Evolutionary conservation across 148 eudicot genomes (phyloP), one percentile per base, ranked within the genome.

Genomic region (Rhododendron kiyosumense): DNA sequence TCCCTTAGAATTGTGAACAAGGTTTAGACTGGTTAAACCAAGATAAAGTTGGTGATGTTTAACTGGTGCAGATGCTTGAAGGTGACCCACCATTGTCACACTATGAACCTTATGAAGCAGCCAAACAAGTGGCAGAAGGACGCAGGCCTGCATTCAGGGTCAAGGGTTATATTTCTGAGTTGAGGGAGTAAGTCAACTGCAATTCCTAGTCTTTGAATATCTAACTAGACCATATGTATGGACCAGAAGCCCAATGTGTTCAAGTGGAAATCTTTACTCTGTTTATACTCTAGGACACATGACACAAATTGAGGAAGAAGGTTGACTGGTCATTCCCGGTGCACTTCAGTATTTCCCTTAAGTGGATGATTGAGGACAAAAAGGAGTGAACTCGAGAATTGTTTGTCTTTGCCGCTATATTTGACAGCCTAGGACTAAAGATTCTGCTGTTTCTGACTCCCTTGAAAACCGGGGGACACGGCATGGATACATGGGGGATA

Each of bases 41-140:
- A 80, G 79, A 52, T 54, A 32, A 45, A 76, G 54, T 75, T 17
- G 41, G 73, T 89, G 85, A 86, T 74, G 52, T 65, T 82, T 24
- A 73, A 85, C 83, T 85, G 83, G 45, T 83, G 87, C 92, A 93
- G 97, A 93, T 93, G 96, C 93, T 94, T 83, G 95, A 95, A 87
- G 98, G 98, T 67, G 96, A 96, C 3, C 92, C 98, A 67, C 98
- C 98, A 78, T 67, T 96, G 88, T 73, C 94, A 41, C 80, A 65
- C 83, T 89, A 92, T 89, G 97, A 96, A 89, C 91, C 96, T 69
- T 94, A 93, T 80, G 97, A 95, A 86, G 97, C 95, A 79, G 98
- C 97, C 67, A 93, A 89, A 86, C 89, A 89, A 73, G 93, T 94
- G 86, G 88, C 98, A 30, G 97, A 96, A 79, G 97, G 99, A 78